phyloP scores from a whole-genome alignment of 2,329 filamentous ascomycete genomes.

The Rosellinia necatrix region DNA sequence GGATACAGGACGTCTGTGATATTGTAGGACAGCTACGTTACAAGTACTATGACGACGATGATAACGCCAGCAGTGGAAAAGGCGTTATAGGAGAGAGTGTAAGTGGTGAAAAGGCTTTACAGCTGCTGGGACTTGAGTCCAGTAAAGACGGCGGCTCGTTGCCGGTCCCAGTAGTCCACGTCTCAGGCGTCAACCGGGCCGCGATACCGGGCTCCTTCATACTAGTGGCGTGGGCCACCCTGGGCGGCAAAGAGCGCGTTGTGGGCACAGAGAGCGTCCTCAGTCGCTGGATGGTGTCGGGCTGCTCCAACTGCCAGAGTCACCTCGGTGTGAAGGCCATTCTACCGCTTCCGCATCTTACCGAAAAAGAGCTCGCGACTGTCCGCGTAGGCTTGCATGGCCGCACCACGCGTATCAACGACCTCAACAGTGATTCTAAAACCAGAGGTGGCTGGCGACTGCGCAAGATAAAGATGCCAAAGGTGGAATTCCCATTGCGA shows the following conservation, averaged over 20 bases:
- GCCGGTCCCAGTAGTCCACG: background rate
- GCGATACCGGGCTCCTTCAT: background rate
- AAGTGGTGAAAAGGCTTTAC: background rate
- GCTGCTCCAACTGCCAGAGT: background rate
- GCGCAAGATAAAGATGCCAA: background rate
- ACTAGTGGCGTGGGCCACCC: background rate
- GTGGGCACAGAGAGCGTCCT: background rate
- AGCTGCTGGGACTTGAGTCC: too few relatives aligned
- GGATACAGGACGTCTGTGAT: background rate
- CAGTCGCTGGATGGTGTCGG: background rate
- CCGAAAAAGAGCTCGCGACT: background rate
- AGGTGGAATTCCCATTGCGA: background rate
- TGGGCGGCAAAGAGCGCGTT: background rate
- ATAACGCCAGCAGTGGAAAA: background rate
- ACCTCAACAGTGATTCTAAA: background rate
- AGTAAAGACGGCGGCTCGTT: background rate
- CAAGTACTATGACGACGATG: background rate
- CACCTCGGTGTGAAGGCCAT: background rate
- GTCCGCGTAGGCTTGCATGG: background rate
- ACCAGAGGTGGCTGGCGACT: background rate
- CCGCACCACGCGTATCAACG: background rate
- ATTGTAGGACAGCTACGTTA: background rate
- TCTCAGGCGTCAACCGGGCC: background rate
- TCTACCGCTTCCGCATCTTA: background rate
- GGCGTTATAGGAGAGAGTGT: background rate